Evolutionary conservation across 108 stramenopile species (phyloP).

Genomic region (Nitzschia sp.): DNA sequence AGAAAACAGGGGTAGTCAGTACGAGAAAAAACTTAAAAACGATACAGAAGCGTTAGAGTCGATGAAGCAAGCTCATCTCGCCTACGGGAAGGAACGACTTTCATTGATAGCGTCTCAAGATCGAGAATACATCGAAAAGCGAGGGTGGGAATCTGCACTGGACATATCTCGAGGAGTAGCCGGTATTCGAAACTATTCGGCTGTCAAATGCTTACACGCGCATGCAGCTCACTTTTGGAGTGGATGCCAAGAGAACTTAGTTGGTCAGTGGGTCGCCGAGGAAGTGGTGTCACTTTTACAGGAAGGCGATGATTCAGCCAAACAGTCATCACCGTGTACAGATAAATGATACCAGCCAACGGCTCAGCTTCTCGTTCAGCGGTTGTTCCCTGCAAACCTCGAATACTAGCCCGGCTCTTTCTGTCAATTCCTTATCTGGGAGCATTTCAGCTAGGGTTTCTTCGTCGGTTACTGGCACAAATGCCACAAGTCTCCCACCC

Average conservation of each 20-base stretch:
- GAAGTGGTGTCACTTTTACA: slow-evolving; percentile 4
- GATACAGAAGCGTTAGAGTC: slow-evolving; percentile 34
- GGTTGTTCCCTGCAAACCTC: slow-evolving; percentile 52
- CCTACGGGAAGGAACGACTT: slow-evolving; percentile 62
- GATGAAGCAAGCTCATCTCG: slow-evolving; percentile 75
- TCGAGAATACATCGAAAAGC: slow-evolving; percentile 28
- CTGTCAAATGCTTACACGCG: slow-evolving; percentile 84
- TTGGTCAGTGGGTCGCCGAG: slow-evolving; percentile 81
- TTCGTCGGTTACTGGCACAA: slow-evolving; percentile 57
- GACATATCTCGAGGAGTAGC: slow-evolving; percentile 66
- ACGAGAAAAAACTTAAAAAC: slow-evolving; percentile 40
- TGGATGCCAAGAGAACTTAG: slow-evolving; percentile 65
- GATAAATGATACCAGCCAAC: slow-evolving; percentile 68
- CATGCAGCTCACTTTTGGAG: slow-evolving; percentile 85
- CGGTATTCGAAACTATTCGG: slow-evolving; percentile 62
- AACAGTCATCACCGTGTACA: slow-evolving; percentile 22
- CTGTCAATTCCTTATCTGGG: slow-evolving; percentile 33
- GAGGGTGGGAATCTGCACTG: slow-evolving; percentile 38
- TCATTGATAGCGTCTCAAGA: slow-evolving; percentile 50
- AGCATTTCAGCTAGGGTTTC: slow-evolving; percentile 39
- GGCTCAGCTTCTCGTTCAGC: slow-evolving; percentile 65
- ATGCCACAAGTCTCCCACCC: slow-evolving; percentile 66
- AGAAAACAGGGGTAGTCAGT: slow-evolving; percentile 38
- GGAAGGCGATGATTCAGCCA: neutral
- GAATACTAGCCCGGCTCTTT: slow-evolving; percentile 52